Evolutionary conservation across 2,329 filamentous ascomycete species (phyloP), one percentile per base, ranked within the genome.

Genomic region (Hirsutella rhossiliensis): DNA sequence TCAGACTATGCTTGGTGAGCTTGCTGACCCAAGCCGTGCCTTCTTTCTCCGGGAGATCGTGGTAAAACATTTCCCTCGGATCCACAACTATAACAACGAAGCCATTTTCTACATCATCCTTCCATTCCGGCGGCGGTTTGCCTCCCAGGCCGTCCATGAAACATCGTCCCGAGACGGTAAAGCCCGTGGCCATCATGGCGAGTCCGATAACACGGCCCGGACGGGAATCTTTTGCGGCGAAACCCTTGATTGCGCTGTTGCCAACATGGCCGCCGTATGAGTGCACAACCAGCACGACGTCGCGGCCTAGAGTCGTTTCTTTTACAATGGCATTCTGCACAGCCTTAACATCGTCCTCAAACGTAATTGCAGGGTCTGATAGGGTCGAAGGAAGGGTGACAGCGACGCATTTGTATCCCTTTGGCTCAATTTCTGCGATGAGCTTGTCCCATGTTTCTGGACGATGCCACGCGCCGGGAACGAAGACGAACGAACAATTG

Each of bases 261-360:
- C 64, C 69, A 1, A 71, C 64, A 37, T 65, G 58, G 19, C 70
- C 69, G 28, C 70, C 70, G 44, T 71, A 75, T 0, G 69, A 72
- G 53, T 75, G 71, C 1, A 60, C 63, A 3, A 72, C 51, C 5
- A 75, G 56, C 4, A 75, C 56, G 2, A 74, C 69, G 44, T 74
- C 54, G 19, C 52, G 57, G 2, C 66, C 65, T 8, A 57, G 47
- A 1, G 41, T 45, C 3, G 57, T 66, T 40, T 72, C 64, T 5
- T 40, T 44, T 2, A 47, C 36, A 11, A 72, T 66, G 0, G 57
- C 56, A 2, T 57, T 51, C 11, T 30, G 29, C 7, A 13, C 13
- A 13, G 29, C 29, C 29, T 30, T 30, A 13, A 30, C 29, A 30
- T 30, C 29, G 29, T 30, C 29, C 29, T 13, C 29, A 30, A 30